phyloP scores from a whole-genome alignment of 345 rosid genomes.

The Salix exigua region DNA sequence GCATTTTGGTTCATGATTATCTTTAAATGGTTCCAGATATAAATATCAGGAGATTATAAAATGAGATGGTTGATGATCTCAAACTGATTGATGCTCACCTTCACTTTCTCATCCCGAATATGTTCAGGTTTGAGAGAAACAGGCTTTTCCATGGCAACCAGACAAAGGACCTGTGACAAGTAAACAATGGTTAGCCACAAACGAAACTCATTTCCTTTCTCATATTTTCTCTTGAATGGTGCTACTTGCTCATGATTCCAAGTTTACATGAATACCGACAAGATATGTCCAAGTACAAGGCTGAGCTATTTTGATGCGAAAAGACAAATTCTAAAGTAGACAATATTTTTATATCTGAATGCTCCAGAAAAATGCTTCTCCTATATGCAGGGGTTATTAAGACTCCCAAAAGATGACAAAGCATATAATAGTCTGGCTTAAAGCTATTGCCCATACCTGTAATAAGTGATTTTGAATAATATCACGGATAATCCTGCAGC shows the following conservation, averaged over 20 bases:
- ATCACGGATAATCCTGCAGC: constrained; percentile 89
- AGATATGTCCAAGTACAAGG: background rate
- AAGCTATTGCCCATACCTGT: constrained; percentile 53
- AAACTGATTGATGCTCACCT: constrained; percentile 42
- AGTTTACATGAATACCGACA: background rate
- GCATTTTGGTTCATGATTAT: constrained; percentile 5
- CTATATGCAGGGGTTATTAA: background rate
- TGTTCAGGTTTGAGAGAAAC: constrained; percentile 94
- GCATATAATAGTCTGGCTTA: constrained; percentile 1
- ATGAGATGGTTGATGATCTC: constrained; percentile 6
- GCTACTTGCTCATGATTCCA: background rate
- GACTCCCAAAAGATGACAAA: background rate
- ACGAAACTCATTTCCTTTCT: background rate
- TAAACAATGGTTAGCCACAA: constrained; percentile 1
- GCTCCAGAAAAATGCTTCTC: constrained; percentile 6
- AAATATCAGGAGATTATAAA: background rate
- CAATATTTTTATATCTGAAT: background rate
- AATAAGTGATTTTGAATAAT: constrained; percentile 94
- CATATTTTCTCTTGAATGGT: background rate
- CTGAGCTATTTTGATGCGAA: background rate
- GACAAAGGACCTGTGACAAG: constrained; percentile 72
- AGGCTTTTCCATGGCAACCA: constrained; percentile 98
- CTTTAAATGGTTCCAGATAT: background rate
- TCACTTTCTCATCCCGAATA: constrained; percentile 98
- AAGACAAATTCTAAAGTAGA: background rate